Conservation (phyloP, 148 eudicot species). For the Spergularia bocconei region DNA sequence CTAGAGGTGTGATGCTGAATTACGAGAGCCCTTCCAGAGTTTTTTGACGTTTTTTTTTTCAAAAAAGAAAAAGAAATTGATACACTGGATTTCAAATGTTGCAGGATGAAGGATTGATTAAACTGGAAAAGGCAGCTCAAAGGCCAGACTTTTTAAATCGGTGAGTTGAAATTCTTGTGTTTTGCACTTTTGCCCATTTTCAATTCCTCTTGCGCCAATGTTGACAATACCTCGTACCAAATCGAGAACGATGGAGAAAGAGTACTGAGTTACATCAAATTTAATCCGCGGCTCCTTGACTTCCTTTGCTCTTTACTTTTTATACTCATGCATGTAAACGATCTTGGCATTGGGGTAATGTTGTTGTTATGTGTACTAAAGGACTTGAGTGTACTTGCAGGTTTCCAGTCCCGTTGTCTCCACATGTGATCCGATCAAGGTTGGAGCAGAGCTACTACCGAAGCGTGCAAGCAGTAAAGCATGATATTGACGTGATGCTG, state of each 20-base stretch:
- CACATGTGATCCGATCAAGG: conserved; percentile 51
- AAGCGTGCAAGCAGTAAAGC: conserved; percentile 53
- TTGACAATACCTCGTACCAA: too few relatives aligned
- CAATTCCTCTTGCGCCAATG: too few relatives aligned
- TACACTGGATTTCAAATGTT: conserved; percentile 24
- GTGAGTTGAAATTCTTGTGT: conserved; percentile 32
- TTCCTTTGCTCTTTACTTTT: background rate
- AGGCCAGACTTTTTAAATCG: conserved; percentile 67
- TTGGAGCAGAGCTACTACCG: conserved; percentile 66
- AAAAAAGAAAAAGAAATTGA: background rate
- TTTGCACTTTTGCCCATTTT: background rate
- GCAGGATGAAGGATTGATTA: conserved; percentile 68
- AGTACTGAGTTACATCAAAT: background rate
- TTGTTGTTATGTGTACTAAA: too few relatives aligned
- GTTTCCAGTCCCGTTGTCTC: conserved; percentile 79
- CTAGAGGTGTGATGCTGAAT: background rate
- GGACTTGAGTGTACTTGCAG: conserved; percentile 35
- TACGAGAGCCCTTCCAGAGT: background rate
- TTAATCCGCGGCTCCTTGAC: background rate
- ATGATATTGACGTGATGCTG: conserved; percentile 63
- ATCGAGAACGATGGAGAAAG: too few relatives aligned
- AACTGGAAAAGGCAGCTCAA: conserved; percentile 52
- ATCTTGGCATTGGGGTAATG: too few relatives aligned
- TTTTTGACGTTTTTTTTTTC: too few relatives aligned
- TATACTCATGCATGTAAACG: too few relatives aligned